Percentiles rank a stretch among this genome's conserved stretches.
phyloP scores from a whole-genome alignment of 23 red algal species.

The Cyanidioschyzon merolae region DNA sequence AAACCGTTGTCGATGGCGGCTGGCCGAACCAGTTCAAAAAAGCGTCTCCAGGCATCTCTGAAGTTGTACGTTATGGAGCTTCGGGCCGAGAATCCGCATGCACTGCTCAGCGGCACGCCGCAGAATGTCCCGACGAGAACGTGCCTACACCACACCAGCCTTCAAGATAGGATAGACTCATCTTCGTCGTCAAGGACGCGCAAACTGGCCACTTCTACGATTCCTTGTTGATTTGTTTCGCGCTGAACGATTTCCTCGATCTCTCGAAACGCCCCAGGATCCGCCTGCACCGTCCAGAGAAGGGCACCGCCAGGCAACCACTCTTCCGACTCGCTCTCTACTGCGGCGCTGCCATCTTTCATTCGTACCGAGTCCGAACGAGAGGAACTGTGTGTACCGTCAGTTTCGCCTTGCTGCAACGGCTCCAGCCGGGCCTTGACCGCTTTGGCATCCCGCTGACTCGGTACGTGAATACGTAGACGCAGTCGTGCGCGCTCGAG shows the following conservation, averaged over 20 bases:
- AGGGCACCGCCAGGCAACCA: slow-evolving; percentile 3
- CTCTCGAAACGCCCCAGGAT: slow-evolving; percentile 28
- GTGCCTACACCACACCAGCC: too few species aligned
- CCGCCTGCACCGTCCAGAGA: slow-evolving; percentile 21
- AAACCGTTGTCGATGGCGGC: too few species aligned
- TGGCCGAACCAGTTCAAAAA: too few species aligned
- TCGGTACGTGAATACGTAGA: slow-evolving; percentile 17
- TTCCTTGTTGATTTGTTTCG: slow-evolving; percentile 16
- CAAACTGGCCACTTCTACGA: slow-evolving; percentile 28
- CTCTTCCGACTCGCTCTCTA: slow-evolving; percentile 4
- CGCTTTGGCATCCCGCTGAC: slow-evolving; percentile 15
- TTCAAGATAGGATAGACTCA: too few species aligned
- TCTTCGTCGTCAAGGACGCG: slow-evolving; percentile 20
- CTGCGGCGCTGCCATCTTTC: not conserved
- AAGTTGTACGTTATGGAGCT: too few species aligned
- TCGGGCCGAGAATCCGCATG: too few species aligned
- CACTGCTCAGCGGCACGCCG: too few species aligned
- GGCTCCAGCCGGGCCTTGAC: slow-evolving; percentile 3
- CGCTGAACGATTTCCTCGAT: slow-evolving; percentile 20
- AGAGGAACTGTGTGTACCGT: not conserved
- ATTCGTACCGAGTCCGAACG: not conserved
- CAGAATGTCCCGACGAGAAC: too few species aligned
- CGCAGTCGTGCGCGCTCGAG: slow-evolving; percentile 31
- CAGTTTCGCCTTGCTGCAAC: not conserved
- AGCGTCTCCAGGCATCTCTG: too few species aligned